These are phyloP conservation scores for Vaccinium macrocarpon DNA, from an alignment of 148 eudicot genomes.

Conservation along the genomic window DNA sequence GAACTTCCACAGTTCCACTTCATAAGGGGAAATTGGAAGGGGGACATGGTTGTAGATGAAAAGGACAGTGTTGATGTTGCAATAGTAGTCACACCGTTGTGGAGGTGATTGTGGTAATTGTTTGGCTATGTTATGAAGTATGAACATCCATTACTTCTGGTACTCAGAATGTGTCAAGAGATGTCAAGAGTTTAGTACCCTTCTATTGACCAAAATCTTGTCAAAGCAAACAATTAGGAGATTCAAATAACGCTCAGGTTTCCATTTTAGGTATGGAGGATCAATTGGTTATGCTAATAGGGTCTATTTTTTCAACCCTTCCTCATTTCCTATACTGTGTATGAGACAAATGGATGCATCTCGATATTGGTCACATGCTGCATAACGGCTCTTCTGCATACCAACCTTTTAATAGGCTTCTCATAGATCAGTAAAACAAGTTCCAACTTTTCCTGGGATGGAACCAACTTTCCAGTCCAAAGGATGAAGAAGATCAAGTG, in stretches of 20 bases:
- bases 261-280: not conserved
- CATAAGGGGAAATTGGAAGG: not conserved
- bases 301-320: not conserved
- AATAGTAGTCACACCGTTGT: not conserved
- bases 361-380: no score
- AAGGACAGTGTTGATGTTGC: not conserved
- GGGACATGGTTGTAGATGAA: not conserved
- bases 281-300: no score
- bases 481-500: no score
- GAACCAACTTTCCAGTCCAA: no score
- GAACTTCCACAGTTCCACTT: not conserved
- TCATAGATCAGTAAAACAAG: no score
- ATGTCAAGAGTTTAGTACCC: not conserved
- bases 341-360: not conserved
- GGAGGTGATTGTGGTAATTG: not conserved
- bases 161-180: not conserved
- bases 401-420: no score
- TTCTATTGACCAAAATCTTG: not conserved
- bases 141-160: not conserved
- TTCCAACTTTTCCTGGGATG: no score
- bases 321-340: not conserved
- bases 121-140: not conserved
- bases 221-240: no score
- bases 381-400: no score
- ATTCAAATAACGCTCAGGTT: not conserved